Percentiles rank a stretch among this genome's conserved stretches.
phyloP scores from a whole-genome alignment of 495 filamentous ascomycete species.

The Tuber magnatum region DNA sequence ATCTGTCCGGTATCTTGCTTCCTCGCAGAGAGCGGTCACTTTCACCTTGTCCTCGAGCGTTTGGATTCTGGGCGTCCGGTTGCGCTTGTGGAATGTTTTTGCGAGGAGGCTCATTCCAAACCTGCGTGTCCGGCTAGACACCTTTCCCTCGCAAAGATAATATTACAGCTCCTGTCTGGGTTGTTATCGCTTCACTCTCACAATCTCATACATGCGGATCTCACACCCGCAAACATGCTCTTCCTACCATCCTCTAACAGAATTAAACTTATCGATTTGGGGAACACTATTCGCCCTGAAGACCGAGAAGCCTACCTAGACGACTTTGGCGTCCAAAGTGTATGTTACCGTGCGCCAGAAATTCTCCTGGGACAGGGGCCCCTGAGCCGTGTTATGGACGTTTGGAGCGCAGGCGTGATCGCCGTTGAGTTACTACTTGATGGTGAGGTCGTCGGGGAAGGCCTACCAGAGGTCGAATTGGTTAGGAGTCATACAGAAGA shows the following conservation, averaged over 20 bases:
- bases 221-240: slow-evolving; percentile 39
- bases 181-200: slow-evolving; percentile 29
- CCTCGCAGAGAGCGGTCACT: slow-evolving; percentile 25
- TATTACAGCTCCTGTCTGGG: slow-evolving; percentile 32
- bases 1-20: slow-evolving; percentile 29
- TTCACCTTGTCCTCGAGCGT: slow-evolving; percentile 32
- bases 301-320: slow-evolving; percentile 26
- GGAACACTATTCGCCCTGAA: slow-evolving; percentile 33
- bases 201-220: slow-evolving; percentile 37
- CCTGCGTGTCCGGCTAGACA: slow-evolving; percentile 32
- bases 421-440: slow-evolving; percentile 35
- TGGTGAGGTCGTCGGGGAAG: slow-evolving; percentile 22
- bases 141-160: slow-evolving; percentile 32
- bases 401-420: slow-evolving; percentile 39
- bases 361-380: slow-evolving; percentile 35
- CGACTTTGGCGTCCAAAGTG: slow-evolving; percentile 33
- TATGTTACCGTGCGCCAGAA: slow-evolving; percentile 39
- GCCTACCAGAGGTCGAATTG: slow-evolving; percentile 24
- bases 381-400: slow-evolving; percentile 35
- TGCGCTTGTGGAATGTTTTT: slow-evolving; percentile 22
- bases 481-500: slow-evolving; percentile 22
- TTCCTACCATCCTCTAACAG: slow-evolving; percentile 32
- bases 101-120: slow-evolving; percentile 15
- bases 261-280: slow-evolving; percentile 38
- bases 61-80: slow-evolving; percentile 34